A percentile compares a stretch with the other conserved stretches of the same genome.
These are phyloP conservation scores for Hirsutella minnesotensis DNA, from an alignment of 2,329 filamentous ascomycete species.

Conservation along the genomic window DNA sequence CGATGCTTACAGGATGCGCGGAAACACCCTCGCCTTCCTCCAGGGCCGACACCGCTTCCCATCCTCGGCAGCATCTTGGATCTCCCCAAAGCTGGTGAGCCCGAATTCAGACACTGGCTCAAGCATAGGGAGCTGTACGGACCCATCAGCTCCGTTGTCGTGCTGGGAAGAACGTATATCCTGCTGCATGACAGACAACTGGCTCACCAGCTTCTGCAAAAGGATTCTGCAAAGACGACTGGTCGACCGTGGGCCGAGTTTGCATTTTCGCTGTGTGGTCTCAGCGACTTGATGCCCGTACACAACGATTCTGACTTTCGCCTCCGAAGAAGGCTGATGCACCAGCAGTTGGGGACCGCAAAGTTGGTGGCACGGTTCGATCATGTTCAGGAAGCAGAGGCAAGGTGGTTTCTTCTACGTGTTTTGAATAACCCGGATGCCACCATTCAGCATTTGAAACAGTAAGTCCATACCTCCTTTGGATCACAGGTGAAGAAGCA, in stretches of 20 bases:
- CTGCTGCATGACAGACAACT: constrained; percentile 23
- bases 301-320: background rate
- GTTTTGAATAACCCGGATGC: background rate
- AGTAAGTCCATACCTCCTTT: background rate
- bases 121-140: constrained; percentile 18
- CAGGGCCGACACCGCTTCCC: constrained; percentile 19
- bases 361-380: background rate
- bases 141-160: constrained; percentile 8
- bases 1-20: too few species aligned
- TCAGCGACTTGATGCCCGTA: background rate
- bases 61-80: constrained; percentile 34
- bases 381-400: constrained; percentile 4
- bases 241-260: background rate
- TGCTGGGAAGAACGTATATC: constrained; percentile 20
- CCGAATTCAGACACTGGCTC: constrained; percentile 20
- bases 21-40: constrained; percentile 4
- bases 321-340: background rate
- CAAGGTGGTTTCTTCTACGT: background rate
- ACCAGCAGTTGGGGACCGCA: background rate
- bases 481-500: background rate
- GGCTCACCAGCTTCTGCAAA: constrained; percentile 22
- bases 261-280: background rate
- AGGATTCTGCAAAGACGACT: constrained; percentile 15
- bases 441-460: background rate
- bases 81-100: constrained; percentile 20